Conservation (phyloP, 2,329 filamentous ascomycete species). For the Colletotrichum lupini region DNA sequence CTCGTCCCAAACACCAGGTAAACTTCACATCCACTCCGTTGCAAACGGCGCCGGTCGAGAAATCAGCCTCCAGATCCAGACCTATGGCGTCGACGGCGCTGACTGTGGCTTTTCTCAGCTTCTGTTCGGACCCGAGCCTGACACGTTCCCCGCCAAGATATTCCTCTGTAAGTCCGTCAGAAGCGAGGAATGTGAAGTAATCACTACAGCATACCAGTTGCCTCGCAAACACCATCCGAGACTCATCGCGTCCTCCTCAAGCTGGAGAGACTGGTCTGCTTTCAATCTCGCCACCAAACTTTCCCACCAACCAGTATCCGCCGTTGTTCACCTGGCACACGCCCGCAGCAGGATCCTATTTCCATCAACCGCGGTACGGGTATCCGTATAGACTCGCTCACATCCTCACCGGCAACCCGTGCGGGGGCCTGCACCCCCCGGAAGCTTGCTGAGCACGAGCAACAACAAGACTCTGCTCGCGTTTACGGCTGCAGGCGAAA, state of each 20-base stretch:
- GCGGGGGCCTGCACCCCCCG: background rate
- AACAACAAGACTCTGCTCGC: background rate
- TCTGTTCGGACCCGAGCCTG: background rate
- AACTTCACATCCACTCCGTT: background rate
- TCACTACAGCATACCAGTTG: slow-evolving; percentile 9
- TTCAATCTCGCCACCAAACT: background rate
- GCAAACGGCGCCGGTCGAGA: slow-evolving; percentile 25
- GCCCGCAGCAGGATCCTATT: background rate
- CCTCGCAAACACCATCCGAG: slow-evolving; percentile 2
- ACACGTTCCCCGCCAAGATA: background rate
- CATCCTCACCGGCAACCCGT: slow-evolving; percentile 5
- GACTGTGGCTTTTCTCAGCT: background rate
- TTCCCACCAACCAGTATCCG: background rate
- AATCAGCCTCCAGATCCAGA: background rate
- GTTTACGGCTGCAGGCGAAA: background rate
- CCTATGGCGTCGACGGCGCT: slow-evolving; percentile 11
- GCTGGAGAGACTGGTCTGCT: background rate
- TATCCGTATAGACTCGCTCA: background rate
- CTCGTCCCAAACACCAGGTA: slow-evolving; percentile 15
- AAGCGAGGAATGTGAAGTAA: background rate
- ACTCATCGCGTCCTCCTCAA: background rate
- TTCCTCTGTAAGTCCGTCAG: background rate
- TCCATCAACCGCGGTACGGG: background rate
- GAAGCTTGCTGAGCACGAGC: slow-evolving; percentile 14
- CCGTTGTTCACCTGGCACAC: background rate